Evolutionary conservation across 2,329 filamentous ascomycete genomes (phyloP).

Genomic region (Talaromyces atroroseus): DNA sequence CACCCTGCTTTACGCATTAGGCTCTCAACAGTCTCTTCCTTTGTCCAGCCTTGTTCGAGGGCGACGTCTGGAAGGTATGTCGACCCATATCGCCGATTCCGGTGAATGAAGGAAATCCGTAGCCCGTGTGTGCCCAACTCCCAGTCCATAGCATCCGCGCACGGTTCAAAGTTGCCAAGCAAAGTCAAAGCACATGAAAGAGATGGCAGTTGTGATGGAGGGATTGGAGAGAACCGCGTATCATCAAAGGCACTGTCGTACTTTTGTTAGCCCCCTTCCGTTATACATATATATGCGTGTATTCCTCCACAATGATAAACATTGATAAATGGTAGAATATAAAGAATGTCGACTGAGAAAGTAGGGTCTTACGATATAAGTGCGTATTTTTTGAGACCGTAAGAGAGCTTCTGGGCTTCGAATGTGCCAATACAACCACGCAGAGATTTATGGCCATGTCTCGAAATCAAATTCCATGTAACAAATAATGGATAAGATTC

Average conservation of each 20-base stretch:
- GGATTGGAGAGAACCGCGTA: conserved; percentile 56
- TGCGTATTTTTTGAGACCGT: conserved; percentile 73
- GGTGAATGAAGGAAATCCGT: conserved; percentile 74
- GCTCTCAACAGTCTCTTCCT: conserved; percentile 84
- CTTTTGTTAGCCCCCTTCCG: conserved; percentile 3
- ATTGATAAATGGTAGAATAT: background rate
- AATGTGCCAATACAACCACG: conserved; percentile 97
- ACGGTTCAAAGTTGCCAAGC: conserved; percentile 77
- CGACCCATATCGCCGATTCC: conserved; percentile 67
- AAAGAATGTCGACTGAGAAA: background rate
- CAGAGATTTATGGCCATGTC: conserved; percentile 59
- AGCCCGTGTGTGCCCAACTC: conserved; percentile 78
- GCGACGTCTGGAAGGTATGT: conserved; percentile 94
- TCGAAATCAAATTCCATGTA: conserved; percentile 78
- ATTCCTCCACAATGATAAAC: no score
- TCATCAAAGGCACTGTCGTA: conserved; percentile 56
- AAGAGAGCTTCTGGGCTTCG: conserved; percentile 65
- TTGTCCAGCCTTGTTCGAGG: conserved; percentile 86
- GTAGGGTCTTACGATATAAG: conserved; percentile 61
- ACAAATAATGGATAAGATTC: conserved; percentile 75
- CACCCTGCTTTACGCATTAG: conserved; percentile 94
- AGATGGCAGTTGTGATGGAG: conserved; percentile 41
- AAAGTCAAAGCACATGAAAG: conserved; percentile 65
- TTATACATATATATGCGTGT: background rate
- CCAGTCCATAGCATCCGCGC: conserved; percentile 74